These are phyloP conservation scores for Emmonsia crescens DNA, from an alignment of 2,329 filamentous ascomycete genomes.

Conservation along the genomic window DNA sequence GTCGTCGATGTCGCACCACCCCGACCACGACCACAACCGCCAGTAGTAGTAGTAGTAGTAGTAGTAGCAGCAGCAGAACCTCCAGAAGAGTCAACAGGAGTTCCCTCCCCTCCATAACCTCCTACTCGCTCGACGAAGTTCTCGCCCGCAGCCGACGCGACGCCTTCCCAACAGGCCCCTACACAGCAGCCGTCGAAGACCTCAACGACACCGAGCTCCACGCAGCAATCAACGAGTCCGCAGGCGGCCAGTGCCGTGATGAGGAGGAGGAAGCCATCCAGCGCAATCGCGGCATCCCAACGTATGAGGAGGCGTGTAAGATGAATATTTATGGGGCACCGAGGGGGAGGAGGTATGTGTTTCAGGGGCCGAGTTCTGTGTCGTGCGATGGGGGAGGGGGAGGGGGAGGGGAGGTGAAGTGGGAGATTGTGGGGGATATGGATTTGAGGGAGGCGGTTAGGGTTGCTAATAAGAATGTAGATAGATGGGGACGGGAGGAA, in stretches of 20 bases:
- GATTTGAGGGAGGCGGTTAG: constrained; percentile 14
- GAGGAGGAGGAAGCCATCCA: constrained; percentile 14
- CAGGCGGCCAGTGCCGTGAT: constrained; percentile 9
- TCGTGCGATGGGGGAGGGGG: background rate
- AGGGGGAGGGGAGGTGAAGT: background rate
- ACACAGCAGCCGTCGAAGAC: constrained; percentile 4
- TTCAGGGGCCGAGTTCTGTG: constrained; percentile 11
- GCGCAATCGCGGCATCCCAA: constrained; percentile 12
- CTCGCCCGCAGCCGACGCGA: constrained; percentile 8
- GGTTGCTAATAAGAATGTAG: constrained; percentile 10
- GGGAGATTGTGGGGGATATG: constrained; percentile 14
- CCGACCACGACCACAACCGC: background rate
- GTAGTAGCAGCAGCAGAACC: background rate
- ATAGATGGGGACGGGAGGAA: background rate
- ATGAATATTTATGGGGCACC: constrained; percentile 8
- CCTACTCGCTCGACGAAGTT: constrained; percentile 10
- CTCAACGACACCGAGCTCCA: constrained; percentile 10
- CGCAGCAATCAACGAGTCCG: constrained; percentile 13
- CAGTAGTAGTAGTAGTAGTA: background rate
- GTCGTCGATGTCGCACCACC: background rate
- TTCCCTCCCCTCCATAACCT: background rate
- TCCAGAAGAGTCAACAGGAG: background rate
- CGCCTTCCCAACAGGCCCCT: constrained; percentile 5
- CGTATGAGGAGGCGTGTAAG: constrained; percentile 13
- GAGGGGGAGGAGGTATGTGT: constrained; percentile 11